Evolutionary conservation across 306 rosid species (phyloP).

Genomic region (Cucumis cinereus): DNA sequence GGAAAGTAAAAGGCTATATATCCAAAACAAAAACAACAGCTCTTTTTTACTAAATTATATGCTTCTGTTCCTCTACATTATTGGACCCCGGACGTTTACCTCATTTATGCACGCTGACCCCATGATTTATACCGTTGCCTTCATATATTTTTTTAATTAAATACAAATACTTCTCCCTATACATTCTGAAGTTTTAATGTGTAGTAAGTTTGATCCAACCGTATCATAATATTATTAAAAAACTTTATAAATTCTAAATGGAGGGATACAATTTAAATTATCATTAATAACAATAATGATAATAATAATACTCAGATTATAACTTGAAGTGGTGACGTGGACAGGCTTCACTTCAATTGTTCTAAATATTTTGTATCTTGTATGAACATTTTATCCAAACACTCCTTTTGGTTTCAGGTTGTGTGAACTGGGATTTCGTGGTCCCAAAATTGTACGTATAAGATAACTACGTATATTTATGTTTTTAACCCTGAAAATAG

Average conservation of each 20-base stretch:
- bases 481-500: background rate
- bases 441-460: background rate
- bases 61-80: background rate
- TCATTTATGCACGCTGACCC: background rate
- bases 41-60: background rate
- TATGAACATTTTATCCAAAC: background rate
- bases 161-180: background rate
- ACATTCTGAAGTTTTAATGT: background rate
- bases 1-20: background rate
- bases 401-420: background rate
- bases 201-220: background rate
- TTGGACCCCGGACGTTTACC: background rate
- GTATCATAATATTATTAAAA: background rate
- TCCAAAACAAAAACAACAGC: background rate
- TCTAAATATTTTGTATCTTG: background rate
- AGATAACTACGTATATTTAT: background rate
- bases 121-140: background rate
- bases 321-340: background rate
- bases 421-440: conserved; percentile 1
- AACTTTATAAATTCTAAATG: background rate
- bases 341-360: background rate
- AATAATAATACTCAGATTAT: background rate
- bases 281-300: too few relatives aligned
- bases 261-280: too few relatives aligned
- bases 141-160: background rate